phyloP scores from a whole-genome alignment of 257 asterid genomes.

The Mitragyna speciosa region DNA sequence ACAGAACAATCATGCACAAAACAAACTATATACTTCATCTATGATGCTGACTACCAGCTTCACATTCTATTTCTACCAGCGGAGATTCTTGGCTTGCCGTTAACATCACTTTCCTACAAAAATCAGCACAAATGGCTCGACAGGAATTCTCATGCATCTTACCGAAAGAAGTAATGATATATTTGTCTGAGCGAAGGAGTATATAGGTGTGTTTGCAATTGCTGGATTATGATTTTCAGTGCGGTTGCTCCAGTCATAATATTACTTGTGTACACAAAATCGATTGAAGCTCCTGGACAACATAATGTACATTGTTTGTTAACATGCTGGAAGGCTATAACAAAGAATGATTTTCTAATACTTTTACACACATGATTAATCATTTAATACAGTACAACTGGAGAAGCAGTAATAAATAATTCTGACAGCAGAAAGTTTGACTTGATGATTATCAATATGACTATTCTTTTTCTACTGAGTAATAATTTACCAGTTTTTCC shows the following conservation, averaged over 20 bases:
- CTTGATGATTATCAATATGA: no score
- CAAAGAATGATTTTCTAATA: no score
- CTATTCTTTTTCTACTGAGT: no score
- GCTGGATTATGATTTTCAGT: constrained; percentile 96
- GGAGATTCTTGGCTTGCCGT: constrained; percentile 72
- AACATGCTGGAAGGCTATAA: no score
- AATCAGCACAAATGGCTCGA: neutral
- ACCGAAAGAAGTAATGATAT: neutral
- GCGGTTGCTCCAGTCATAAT: constrained; percentile 98
- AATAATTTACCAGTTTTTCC: no score
- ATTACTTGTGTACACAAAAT: constrained; percentile 43
- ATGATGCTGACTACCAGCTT: constrained; percentile 17
- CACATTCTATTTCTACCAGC: constrained; percentile 66
- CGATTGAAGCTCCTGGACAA: neutral
- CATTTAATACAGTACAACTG: no score
- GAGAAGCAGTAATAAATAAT: no score
- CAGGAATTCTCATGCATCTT: neutral
- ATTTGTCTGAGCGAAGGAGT: constrained; percentile 65
- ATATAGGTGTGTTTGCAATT: constrained; percentile 68
- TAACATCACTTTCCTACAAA: constrained; percentile 80
- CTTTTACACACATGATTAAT: no score
- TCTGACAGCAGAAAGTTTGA: no score
- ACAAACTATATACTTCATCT: neutral
- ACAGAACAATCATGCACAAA: constrained; percentile 13
- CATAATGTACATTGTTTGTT: no score